A percentile compares a stretch with the other conserved stretches of the same genome.
Conservation (phyloP, 1,139 yeast genomes). For the Magnusiomyces suaveolens region DNA sequence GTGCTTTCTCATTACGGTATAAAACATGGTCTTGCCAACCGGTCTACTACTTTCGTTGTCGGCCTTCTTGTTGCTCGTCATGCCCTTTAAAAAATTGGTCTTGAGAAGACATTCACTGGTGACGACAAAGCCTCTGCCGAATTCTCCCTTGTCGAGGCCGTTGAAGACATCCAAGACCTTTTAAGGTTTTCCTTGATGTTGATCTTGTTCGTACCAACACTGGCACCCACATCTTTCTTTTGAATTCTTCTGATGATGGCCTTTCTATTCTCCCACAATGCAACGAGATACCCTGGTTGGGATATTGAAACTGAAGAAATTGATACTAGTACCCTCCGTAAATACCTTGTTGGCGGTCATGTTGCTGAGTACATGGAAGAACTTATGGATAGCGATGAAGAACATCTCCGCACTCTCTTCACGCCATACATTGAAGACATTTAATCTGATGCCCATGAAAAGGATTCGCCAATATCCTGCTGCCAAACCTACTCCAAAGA, state of each 20-base stretch:
- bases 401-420: constrained; percentile 94
- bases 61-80: constrained; percentile 99
- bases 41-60: constrained; percentile 99
- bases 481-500: constrained; percentile 80
- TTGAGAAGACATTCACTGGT: constrained; percentile 96
- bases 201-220: constrained; percentile 99
- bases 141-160: constrained; percentile 91
- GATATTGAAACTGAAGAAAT: constrained; percentile 97
- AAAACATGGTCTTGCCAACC: constrained; percentile 98
- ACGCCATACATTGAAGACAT: constrained; percentile 95
- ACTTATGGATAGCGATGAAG: constrained; percentile 99
- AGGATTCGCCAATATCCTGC: constrained; percentile 92
- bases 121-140: constrained; percentile 99
- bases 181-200: constrained; percentile 98
- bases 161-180: constrained; percentile 99
- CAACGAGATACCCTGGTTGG: constrained; percentile 99
- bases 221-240: constrained; percentile 98
- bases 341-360: constrained; percentile 99
- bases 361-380: constrained; percentile 99
- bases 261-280: constrained; percentile 98
- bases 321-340: constrained; percentile 95
- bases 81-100: constrained; percentile 94
- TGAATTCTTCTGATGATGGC: constrained; percentile 99
- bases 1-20: constrained; percentile 98
- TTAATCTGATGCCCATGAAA: constrained; percentile 89